Evolutionary conservation across 306 rosid genomes (phyloP).

Genomic region (Castanea crenata): DNA sequence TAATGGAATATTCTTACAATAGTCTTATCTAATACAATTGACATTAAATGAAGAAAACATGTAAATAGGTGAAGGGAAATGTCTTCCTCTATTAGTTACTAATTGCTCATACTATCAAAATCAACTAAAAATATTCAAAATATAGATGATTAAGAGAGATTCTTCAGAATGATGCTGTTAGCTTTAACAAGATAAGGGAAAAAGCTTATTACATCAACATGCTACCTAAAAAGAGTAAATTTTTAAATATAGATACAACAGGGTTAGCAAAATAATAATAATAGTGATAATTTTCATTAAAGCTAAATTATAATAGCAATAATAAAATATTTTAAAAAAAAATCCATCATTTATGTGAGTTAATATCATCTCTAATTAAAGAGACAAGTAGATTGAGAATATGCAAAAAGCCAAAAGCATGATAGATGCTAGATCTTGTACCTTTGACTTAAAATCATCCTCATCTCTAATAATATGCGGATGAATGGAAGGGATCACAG

Average conservation of each 20-base stretch:
- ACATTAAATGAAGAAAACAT: neutral
- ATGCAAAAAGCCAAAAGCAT: neutral
- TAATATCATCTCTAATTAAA: slow-evolving; percentile 11
- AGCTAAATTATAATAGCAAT: neutral
- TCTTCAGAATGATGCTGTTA: neutral
- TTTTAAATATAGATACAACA: neutral
- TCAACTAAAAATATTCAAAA: neutral
- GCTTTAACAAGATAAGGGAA: neutral
- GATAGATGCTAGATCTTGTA: slow-evolving; percentile 19
- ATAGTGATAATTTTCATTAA: no score
- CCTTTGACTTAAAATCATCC: slow-evolving; percentile 89
- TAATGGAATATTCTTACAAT: neutral
- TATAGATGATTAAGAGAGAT: neutral
- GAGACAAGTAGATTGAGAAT: slow-evolving; percentile 5
- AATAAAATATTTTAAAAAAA: neutral
- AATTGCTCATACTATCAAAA: neutral
- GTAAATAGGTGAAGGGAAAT: neutral
- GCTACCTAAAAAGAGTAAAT: neutral
- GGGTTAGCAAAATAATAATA: neutral
- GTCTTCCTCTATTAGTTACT: neutral
- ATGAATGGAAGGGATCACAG: slow-evolving; percentile 90
- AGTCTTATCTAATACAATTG: neutral
- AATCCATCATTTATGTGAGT: neutral
- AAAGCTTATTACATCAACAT: neutral
- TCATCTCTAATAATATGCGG: slow-evolving; percentile 86